phyloP scores from a whole-genome alignment of 1,139 yeast species.

The Wickerhamomyces sp. region DNA sequence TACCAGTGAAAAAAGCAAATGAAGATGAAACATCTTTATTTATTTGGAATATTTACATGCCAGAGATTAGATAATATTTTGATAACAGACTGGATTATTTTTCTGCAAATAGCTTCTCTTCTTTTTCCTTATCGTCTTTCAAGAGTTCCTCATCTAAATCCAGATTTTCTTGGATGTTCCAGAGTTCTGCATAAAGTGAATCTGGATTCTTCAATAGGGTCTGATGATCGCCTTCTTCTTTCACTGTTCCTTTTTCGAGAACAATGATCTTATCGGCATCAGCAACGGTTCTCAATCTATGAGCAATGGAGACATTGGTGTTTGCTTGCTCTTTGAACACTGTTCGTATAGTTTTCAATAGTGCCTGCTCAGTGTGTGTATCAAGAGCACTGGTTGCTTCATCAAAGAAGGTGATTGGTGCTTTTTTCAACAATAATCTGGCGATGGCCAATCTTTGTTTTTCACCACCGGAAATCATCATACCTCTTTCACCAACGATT shows the following conservation, averaged over 20 bases:
- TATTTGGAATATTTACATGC: too few species aligned
- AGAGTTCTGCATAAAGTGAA: constrained; percentile 70
- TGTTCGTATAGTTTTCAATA: constrained; percentile 64
- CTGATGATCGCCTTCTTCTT: constrained; percentile 82
- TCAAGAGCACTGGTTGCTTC: constrained; percentile 97
- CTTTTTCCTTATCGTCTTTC: constrained; percentile 6
- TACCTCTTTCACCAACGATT: constrained; percentile 95
- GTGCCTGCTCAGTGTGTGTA: constrained; percentile 89
- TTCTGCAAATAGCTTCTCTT: not conserved
- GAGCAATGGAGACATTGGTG: constrained; percentile 91
- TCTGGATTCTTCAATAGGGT: constrained; percentile 46
- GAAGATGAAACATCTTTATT: too few species aligned
- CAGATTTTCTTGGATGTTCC: constrained; percentile 89
- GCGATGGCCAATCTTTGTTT: constrained; percentile 95
- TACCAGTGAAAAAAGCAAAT: not conserved
- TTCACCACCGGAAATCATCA: constrained; percentile 99
- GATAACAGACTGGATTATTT: not conserved
- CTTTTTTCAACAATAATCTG: constrained; percentile 71
- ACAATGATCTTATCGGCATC: constrained; percentile 94
- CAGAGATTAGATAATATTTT: not conserved
- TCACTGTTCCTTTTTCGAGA: constrained; percentile 68
- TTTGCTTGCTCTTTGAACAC: constrained; percentile 52
- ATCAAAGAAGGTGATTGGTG: constrained; percentile 91
- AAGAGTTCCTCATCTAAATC: constrained; percentile 39
- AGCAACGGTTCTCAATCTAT: constrained; percentile 86